Base-by-base conservation (phyloP, 805 yeast genomes). In the Cyberlindnera euphorbiae region DNA sequence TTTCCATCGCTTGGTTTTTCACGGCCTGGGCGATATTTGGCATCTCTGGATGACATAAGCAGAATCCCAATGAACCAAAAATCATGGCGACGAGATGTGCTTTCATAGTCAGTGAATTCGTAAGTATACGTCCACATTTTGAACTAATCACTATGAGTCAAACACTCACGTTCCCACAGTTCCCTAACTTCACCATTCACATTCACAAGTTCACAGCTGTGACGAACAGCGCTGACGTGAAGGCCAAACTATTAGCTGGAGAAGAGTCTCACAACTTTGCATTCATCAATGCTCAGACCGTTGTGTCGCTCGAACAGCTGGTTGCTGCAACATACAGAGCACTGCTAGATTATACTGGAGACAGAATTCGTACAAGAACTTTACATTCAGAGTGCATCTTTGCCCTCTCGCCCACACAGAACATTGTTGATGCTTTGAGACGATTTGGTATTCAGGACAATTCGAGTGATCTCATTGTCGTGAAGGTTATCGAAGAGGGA, bases 341-440 rank as follows among this genome's bases (percentile, higher is more conserved):
- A 3, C 47, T 84, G 3, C 56, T 69, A 11, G 88, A 82, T 53
- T 48, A 56, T 17, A 53, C 53, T 1, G 63, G 65, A 25, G 73
- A 65, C 11, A 66, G 47, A 31, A 66, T 75, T 65, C 70, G 79
- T 45, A 79, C 95, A 8, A 77, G 71, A 46, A 70, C 78, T 1
- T 47, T 85, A 22, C 82, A 83, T 52, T 78, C 93, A 0, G 95
- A 86, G 50, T 65, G 82, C 26, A 71, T 84, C 17, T 73, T 79
- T 50, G 73, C 78, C 39, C 61, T 86, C 40, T 75, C 88, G 2
- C 86, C 90, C 2, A 69, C 76, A 7, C 79, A 77, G 47, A 83
- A 82, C 26, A 79, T 81, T 26, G 69, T 75, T 64, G 93, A 85
- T 41, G 80, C 87, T 1, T 64, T 85, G 44, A 74, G 70, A 44